These are phyloP conservation scores for Pythium guiyangense DNA, from an alignment of 352 stramenopile species.

Conservation along the genomic window DNA sequence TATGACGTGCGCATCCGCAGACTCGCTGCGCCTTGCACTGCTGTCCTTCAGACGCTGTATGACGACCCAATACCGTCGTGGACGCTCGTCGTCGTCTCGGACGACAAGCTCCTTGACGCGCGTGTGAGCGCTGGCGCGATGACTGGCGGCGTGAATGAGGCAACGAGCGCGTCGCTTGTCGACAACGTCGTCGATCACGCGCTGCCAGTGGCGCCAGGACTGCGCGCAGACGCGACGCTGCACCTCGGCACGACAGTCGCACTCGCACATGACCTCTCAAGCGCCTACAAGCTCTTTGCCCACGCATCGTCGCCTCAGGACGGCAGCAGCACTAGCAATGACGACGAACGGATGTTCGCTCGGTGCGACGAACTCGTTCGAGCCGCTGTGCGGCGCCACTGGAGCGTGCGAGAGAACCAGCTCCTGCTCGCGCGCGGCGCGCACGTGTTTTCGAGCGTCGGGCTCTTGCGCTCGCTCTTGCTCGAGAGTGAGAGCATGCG, in stretches of 20 bases:
- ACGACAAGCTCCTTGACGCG: conserved; percentile 6
- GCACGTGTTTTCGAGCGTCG: conserved; percentile 42
- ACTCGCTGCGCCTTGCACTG: neutral
- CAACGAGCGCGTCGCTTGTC: conserved; percentile 12
- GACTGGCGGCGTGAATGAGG: neutral
- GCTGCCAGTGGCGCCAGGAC: conserved; percentile 14
- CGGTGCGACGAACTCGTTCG: conserved; percentile 22
- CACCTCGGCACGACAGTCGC: conserved; percentile 28
- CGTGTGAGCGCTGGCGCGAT: conserved; percentile 1
- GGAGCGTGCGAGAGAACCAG: conserved; percentile 26
- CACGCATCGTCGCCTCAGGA: neutral
- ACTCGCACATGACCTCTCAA: conserved; percentile 30
- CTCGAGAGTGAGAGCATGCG: neutral
- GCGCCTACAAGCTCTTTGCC: conserved; percentile 12
- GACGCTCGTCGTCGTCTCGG: conserved; percentile 12
- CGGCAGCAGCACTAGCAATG: neutral
- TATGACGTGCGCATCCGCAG: conserved; percentile 42
- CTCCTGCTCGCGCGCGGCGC: conserved; percentile 29
- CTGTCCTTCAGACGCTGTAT: conserved; percentile 9
- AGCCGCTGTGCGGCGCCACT: conserved; percentile 36
- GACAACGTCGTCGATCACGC: conserved; percentile 24
- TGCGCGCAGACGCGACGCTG: conserved; percentile 27
- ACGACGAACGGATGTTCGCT: neutral
- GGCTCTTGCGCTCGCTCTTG: conserved; percentile 31
- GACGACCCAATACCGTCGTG: conserved; percentile 7